Conservation (phyloP, 805 yeast species). For the Barnettozyma vustinii region DNA sequence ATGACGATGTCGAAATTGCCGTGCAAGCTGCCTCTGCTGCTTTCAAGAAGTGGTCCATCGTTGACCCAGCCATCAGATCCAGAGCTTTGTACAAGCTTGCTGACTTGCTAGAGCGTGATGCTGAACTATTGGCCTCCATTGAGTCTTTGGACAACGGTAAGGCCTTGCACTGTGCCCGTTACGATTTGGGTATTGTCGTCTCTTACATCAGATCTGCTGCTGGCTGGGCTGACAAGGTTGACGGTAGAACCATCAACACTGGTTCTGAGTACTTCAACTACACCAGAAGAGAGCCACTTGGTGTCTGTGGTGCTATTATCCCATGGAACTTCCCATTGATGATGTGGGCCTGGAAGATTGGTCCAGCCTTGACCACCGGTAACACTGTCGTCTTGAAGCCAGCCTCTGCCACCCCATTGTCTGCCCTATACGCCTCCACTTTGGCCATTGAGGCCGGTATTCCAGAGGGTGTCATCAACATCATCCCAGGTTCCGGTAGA, state of each 20-base stretch:
- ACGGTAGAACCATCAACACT: constrained; percentile 59
- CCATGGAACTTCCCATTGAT: constrained; percentile 85
- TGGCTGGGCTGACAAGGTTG: constrained; percentile 65
- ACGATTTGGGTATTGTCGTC: constrained; percentile 61
- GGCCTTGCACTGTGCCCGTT: constrained; percentile 57
- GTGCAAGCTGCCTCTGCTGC: constrained; percentile 64
- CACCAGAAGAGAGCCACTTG: constrained; percentile 70
- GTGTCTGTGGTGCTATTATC: constrained; percentile 78
- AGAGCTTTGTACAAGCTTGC: constrained; percentile 54
- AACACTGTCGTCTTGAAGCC: constrained; percentile 70
- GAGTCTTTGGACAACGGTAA: constrained; percentile 80
- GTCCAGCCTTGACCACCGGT: constrained; percentile 75
- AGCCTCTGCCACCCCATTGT: constrained; percentile 73
- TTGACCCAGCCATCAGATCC: constrained; percentile 54
- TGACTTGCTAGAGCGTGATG: constrained; percentile 58
- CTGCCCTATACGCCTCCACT: constrained; percentile 58
- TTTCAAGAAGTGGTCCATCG: constrained; percentile 54
- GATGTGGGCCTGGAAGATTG: constrained; percentile 77
- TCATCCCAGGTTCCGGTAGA: constrained; percentile 71
- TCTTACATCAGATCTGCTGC: constrained; percentile 67
- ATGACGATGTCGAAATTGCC: constrained; percentile 63
- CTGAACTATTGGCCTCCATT: constrained; percentile 59
- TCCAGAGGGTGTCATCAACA: constrained; percentile 72
- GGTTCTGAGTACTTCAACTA: constrained; percentile 58
- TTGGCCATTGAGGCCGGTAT: constrained; percentile 63